These are phyloP conservation scores for Melaleuca alternifolia DNA, from an alignment of 345 rosid species.

Conservation along the genomic window DNA sequence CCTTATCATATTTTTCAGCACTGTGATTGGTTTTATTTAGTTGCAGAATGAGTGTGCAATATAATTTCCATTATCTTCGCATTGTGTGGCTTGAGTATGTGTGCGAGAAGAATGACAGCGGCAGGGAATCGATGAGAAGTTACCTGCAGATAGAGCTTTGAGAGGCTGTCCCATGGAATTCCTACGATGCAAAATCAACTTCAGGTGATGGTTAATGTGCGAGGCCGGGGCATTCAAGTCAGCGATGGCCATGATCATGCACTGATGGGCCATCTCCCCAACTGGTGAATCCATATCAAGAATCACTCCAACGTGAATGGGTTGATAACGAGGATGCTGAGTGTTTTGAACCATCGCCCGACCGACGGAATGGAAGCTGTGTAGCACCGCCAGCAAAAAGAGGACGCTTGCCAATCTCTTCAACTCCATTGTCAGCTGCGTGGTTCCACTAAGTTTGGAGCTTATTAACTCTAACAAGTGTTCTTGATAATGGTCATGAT, in stretches of 20 bases:
- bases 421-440: neutral
- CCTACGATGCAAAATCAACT: neutral
- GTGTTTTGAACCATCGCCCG: neutral
- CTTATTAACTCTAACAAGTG: no score
- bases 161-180: neutral
- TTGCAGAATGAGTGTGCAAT: neutral
- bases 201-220: neutral
- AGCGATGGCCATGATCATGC: neutral
- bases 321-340: neutral
- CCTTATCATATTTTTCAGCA: neutral
- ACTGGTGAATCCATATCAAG: neutral
- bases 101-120: neutral
- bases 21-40: neutral
- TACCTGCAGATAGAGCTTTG: neutral
- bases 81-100: neutral
- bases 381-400: neutral
- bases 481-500: no score
- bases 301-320: neutral
- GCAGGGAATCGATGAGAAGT: neutral
- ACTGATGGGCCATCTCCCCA: neutral
- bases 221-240: neutral
- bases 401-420: neutral
- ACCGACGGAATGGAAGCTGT: neutral
- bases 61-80: neutral
- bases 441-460: no score